These are phyloP conservation scores for Terfezia claveryi DNA, from an alignment of 495 filamentous ascomycete genomes.

Conservation along the genomic window DNA sequence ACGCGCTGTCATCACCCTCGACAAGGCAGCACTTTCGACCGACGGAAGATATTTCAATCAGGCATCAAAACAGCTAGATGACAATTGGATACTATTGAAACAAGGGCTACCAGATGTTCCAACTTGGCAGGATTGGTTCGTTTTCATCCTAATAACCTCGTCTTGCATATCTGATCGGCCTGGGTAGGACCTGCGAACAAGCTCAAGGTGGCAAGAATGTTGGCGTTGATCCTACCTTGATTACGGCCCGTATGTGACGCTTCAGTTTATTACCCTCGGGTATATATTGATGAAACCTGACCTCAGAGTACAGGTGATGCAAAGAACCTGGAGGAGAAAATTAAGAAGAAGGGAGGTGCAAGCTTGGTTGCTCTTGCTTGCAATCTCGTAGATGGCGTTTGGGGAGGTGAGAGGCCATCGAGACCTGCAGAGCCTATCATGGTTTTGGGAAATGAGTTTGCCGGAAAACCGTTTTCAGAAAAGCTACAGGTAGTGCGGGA, in stretches of 20 bases:
- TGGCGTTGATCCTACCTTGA: conserved; percentile 75
- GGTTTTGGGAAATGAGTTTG: conserved; percentile 45
- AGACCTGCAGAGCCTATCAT: conserved; percentile 56
- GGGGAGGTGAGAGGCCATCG: conserved; percentile 51
- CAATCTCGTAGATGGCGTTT: conserved; percentile 75
- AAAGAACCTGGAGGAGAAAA: conserved; percentile 64
- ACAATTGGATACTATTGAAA: conserved; percentile 81
- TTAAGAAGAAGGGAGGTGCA: conserved; percentile 67
- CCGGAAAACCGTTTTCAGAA: conserved; percentile 60
- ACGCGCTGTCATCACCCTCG: conserved; percentile 65
- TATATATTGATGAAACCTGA: conserved; percentile 17
- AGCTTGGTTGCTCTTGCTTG: conserved; percentile 47
- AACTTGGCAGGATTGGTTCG: conserved; percentile 95
- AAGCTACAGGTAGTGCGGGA: conserved; percentile 78
- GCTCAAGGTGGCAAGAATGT: conserved; percentile 66
- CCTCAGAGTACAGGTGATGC: conserved; percentile 31
- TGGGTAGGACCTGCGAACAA: conserved; percentile 47
- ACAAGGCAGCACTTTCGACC: conserved; percentile 77
- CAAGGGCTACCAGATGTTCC: conserved; percentile 81
- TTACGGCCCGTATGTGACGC: conserved; percentile 39
- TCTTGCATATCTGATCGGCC: background rate
- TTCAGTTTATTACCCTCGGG: background rate
- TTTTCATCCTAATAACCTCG: background rate
- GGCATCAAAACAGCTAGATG: conserved; percentile 74
- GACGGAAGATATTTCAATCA: conserved; percentile 99